Conservation (phyloP, 768 basidiomycete species). For the Mycena belliarum region DNA sequence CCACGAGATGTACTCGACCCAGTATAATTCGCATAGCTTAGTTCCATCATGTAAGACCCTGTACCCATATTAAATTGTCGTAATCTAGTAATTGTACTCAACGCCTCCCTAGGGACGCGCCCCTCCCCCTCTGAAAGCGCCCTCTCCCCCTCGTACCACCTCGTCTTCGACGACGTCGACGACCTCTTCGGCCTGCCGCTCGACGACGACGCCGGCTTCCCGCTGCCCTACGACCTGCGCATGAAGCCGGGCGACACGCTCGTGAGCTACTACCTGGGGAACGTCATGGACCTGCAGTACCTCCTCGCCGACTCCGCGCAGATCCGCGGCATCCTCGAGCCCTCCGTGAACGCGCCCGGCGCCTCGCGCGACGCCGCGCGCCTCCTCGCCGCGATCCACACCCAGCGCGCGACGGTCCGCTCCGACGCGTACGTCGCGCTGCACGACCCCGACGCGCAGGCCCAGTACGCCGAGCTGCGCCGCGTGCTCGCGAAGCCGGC, state of each 20-base stretch:
- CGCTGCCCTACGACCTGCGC: not conserved
- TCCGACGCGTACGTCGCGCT: constrained; percentile 29
- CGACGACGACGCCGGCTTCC: not conserved
- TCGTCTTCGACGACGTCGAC: not conserved
- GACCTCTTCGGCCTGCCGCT: not conserved
- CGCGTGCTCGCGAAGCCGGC: constrained; percentile 25
- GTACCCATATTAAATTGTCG: constrained; percentile 68
- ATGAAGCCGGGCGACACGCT: constrained; percentile 26
- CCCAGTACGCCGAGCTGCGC: constrained; percentile 29
- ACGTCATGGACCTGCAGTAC: constrained; percentile 70
- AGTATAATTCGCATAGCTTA: constrained; percentile 45
- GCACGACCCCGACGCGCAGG: constrained; percentile 24
- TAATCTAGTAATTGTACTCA: constrained; percentile 70
- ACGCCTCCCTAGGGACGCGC: constrained; percentile 53
- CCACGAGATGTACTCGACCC: constrained; percentile 3
- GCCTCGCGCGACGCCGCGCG: constrained; percentile 60
- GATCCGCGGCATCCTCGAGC: constrained; percentile 48
- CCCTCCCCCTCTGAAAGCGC: constrained; percentile 29
- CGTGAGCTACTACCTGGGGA: constrained; percentile 52
- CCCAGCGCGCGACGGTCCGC: constrained; percentile 26
- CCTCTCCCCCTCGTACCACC: constrained; percentile 29
- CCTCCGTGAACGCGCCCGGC: constrained; percentile 46
- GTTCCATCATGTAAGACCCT: constrained; percentile 73
- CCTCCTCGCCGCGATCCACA: constrained; percentile 64
- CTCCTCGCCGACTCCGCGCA: constrained; percentile 57